Conservation (phyloP, 164 flowering plant species). For the Saururus chinensis region DNA sequence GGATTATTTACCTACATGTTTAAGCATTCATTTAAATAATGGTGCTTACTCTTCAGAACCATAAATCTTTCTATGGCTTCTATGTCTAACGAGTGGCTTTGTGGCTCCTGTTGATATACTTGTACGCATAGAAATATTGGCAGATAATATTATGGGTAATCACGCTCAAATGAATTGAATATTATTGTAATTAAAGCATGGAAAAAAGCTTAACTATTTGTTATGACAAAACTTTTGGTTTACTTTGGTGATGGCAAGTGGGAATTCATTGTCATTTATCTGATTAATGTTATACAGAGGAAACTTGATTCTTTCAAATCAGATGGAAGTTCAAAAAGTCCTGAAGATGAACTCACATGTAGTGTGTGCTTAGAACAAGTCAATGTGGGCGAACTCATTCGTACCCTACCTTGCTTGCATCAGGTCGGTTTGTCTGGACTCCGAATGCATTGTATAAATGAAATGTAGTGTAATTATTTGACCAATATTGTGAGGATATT, state of each 20-base stretch:
- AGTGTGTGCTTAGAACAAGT: conserved; percentile 92
- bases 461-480: background rate
- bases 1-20: too few relatives aligned
- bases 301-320: conserved; percentile 37
- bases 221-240: background rate
- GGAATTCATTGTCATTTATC: background rate
- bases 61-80: too few relatives aligned
- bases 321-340: conserved; percentile 23
- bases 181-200: background rate
- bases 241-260: background rate
- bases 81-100: too few relatives aligned
- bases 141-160: too few relatives aligned
- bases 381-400: conserved; percentile 58
- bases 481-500: background rate
- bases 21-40: too few relatives aligned
- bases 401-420: conserved; percentile 89
- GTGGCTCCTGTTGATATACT: too few relatives aligned
- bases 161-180: too few relatives aligned
- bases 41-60: too few relatives aligned
- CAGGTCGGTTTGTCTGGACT: conserved; percentile 32
- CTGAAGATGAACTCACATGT: conserved; percentile 70
- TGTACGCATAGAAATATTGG: too few relatives aligned
- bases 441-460: background rate
- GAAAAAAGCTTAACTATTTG: background rate
- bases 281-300: conserved; percentile 22